Percentiles rank a stretch among this genome's conserved stretches.
phyloP scores from a whole-genome alignment of 2,329 filamentous ascomycete genomes.

The Penicillium sp. region DNA sequence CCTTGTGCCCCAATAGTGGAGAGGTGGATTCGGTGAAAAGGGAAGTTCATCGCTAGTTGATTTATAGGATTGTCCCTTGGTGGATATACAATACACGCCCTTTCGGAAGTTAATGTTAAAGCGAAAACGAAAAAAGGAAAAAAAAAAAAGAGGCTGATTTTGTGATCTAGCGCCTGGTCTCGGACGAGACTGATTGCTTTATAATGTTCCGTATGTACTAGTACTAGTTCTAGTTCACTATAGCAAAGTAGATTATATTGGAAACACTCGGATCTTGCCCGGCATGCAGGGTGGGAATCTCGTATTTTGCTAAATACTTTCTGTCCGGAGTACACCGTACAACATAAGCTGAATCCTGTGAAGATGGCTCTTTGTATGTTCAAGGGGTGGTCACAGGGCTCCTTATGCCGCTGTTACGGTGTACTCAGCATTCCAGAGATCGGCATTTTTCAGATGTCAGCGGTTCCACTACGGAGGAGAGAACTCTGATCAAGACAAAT shows the following conservation, averaged over 20 bases:
- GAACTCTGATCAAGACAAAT: conserved; percentile 8
- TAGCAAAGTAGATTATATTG: not conserved
- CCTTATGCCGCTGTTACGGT: conserved; percentile 10
- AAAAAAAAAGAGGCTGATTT: conserved; percentile 9
- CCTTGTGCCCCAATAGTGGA: conserved; percentile 8
- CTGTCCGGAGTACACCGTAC: not conserved
- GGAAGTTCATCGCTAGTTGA: conserved; percentile 1
- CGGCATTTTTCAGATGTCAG: conserved; percentile 21
- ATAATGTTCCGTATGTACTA: not conserved
- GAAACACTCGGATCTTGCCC: conserved; percentile 1
- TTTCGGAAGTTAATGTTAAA: conserved; percentile 12
- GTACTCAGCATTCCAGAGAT: conserved; percentile 21
- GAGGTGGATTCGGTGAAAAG: not conserved
- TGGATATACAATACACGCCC: not conserved
- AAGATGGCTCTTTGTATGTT: not conserved
- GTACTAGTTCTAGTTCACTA: not conserved
- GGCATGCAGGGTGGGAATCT: conserved; percentile 5
- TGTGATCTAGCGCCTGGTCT: conserved; percentile 14
- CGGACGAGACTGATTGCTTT: conserved; percentile 13
- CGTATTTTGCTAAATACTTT: not conserved
- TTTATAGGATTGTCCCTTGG: not conserved
- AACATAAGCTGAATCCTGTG: not conserved
- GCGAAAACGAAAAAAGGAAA: conserved; percentile 2
- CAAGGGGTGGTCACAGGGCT: not conserved
- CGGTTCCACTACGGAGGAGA: conserved; percentile 12